Evolutionary conservation across 495 filamentous ascomycete genomes (phyloP).

Genomic region (Neurospora sp.): DNA sequence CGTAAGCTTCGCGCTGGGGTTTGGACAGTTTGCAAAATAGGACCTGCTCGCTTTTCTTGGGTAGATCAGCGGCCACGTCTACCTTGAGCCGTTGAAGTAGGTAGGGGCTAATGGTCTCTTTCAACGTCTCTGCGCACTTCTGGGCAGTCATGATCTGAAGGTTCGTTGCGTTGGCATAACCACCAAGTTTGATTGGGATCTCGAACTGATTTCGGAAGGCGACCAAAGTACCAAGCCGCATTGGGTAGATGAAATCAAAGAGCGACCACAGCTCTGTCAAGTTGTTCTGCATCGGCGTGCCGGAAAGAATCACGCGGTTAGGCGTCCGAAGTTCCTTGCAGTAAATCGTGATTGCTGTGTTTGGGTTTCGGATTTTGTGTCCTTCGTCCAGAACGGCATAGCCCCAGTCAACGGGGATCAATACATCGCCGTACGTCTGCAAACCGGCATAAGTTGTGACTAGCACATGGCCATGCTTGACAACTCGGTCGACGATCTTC

Average conservation of each 20-base stretch:
- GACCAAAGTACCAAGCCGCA: constrained; percentile 85
- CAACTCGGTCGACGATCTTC: constrained; percentile 71
- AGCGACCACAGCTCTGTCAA: constrained; percentile 97
- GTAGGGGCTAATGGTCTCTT: constrained; percentile 84
- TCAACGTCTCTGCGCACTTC: constrained; percentile 80
- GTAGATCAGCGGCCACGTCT: constrained; percentile 86
- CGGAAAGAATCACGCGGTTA: constrained; percentile 86
- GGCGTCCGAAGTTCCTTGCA: constrained; percentile 84
- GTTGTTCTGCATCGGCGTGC: constrained; percentile 97
- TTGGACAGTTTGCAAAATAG: constrained; percentile 87
- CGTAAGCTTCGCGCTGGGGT: constrained; percentile 65
- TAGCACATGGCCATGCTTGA: constrained; percentile 81
- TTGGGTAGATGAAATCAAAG: constrained; percentile 93
- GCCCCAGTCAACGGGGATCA: constrained; percentile 78
- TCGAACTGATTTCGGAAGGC: constrained; percentile 85
- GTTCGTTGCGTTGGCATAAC: constrained; percentile 88
- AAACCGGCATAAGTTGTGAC: constrained; percentile 92
- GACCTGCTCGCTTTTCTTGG: constrained; percentile 89
- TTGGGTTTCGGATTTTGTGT: constrained; percentile 94
- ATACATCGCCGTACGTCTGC: constrained; percentile 68
- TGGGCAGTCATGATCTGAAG: constrained; percentile 85
- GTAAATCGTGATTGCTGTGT: constrained; percentile 80
- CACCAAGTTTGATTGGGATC: constrained; percentile 80
- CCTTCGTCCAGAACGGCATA: constrained; percentile 95
- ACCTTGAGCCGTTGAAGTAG: constrained; percentile 88